Conservation (phyloP, 106 monocot species). For the Dactylorhiza incarnata region DNA sequence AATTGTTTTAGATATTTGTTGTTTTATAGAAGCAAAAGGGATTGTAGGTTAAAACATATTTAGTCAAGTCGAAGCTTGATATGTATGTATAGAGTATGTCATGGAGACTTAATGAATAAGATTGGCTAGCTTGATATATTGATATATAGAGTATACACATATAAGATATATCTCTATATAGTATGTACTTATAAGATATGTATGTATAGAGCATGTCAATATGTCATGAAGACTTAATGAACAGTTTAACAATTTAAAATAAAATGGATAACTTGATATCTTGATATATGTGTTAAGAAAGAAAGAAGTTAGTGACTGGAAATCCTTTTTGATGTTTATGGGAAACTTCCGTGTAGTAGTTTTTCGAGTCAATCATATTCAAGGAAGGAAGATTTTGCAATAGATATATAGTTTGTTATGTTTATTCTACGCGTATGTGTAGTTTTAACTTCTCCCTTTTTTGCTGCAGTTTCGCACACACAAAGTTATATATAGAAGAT, state of each 20-base stretch:
- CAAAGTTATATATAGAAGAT: conserved; percentile 97
- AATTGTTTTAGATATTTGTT: neutral
- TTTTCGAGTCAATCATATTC: neutral
- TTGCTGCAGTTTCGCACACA: conserved; percentile 91
- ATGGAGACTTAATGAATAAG: neutral
- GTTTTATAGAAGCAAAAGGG: neutral
- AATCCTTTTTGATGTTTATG: neutral
- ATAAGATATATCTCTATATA: neutral
- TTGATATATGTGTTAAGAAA: neutral
- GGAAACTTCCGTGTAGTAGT: neutral
- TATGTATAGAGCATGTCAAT: neutral
- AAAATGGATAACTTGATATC: neutral
- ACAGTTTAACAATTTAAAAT: neutral
- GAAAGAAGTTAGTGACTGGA: neutral
- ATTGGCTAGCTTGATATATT: too few species aligned
- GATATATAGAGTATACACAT: too few species aligned
- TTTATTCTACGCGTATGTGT: neutral
- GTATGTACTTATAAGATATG: neutral
- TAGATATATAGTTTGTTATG: neutral
- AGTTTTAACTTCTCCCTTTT: neutral
- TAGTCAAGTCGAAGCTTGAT: neutral
- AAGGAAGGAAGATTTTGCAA: neutral
- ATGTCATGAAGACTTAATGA: neutral
- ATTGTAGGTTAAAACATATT: neutral
- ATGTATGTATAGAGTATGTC: neutral